Evolutionary conservation across 1,284 basidiomycete genomes (phyloP).

Genomic region (Phenoliferia sp.): DNA sequence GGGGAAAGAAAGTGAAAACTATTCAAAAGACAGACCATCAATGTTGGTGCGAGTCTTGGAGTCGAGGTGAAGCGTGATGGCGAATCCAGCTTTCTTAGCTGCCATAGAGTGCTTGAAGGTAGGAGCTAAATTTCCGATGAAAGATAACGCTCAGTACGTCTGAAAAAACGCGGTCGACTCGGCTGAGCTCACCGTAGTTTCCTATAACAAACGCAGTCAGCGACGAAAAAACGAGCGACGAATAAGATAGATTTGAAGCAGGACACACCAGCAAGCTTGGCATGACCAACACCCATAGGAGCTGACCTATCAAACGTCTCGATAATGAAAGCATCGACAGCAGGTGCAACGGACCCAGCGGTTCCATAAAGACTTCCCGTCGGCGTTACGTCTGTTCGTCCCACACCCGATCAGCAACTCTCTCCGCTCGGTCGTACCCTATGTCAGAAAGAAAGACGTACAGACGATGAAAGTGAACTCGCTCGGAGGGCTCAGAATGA

Average conservation of each 20-base stretch:
- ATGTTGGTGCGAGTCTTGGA: conserved; percentile 36
- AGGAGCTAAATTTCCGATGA: background rate
- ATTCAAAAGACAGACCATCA: conserved; percentile 18
- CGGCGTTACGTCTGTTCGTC: conserved; percentile 38
- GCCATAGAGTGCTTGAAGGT: conserved; percentile 31
- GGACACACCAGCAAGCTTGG: conserved; percentile 36
- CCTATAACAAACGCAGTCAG: conserved; percentile 17
- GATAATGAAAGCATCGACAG: conserved; percentile 41
- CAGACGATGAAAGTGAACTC: conserved; percentile 43
- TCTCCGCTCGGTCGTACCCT: background rate
- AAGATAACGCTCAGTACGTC: background rate
- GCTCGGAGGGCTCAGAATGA: conserved; percentile 38
- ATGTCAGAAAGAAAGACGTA: background rate
- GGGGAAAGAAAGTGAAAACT: background rate
- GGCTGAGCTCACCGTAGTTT: conserved; percentile 38
- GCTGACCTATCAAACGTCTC: conserved; percentile 42
- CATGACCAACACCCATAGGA: conserved; percentile 32
- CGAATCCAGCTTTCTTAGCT: conserved; percentile 42
- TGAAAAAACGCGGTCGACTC: conserved; percentile 14
- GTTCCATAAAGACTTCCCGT: conserved; percentile 42
- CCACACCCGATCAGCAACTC: background rate
- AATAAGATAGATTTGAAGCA: background rate
- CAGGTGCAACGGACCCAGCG: conserved; percentile 36
- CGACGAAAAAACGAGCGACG: background rate
- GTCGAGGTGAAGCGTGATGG: conserved; percentile 42